Evolutionary conservation across 2,329 filamentous ascomycete genomes (phyloP).

Genomic region (Alternaria conjuncta): DNA sequence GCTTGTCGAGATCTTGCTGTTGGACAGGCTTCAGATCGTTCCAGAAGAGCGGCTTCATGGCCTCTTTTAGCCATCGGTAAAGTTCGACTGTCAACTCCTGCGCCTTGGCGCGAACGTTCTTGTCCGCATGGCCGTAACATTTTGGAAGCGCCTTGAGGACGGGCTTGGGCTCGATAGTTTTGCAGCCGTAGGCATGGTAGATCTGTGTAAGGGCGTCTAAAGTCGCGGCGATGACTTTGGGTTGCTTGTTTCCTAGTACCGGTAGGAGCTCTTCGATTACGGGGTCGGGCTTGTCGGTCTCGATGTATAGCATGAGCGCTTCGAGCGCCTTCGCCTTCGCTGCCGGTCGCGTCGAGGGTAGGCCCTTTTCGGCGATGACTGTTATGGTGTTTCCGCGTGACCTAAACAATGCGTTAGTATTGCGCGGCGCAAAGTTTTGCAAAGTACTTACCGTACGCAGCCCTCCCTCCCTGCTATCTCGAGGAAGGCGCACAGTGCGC

Average conservation of each 20-base stretch:
- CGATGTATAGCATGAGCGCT: slow-evolving; percentile 84
- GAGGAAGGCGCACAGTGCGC: slow-evolving; percentile 86
- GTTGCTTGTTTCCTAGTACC: slow-evolving; percentile 83
- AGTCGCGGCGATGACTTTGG: slow-evolving; percentile 82
- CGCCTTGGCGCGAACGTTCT: slow-evolving; percentile 94
- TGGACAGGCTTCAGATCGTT: slow-evolving; percentile 93
- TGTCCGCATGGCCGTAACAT: slow-evolving; percentile 94
- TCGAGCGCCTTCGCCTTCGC: slow-evolving; percentile 89
- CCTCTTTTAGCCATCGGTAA: slow-evolving; percentile 95
- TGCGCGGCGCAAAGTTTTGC: neutral
- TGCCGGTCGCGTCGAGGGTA: slow-evolving; percentile 84
- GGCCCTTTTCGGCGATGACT: slow-evolving; percentile 87
- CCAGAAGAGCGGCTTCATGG: slow-evolving; percentile 99
- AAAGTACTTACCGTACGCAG: slow-evolving; percentile 66
- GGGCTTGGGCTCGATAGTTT: slow-evolving; percentile 90
- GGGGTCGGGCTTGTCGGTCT: slow-evolving; percentile 83
- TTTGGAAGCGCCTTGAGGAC: slow-evolving; percentile 88
- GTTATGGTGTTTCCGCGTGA: slow-evolving; percentile 77
- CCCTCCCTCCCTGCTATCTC: slow-evolving; percentile 86
- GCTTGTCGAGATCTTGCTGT: slow-evolving; percentile 88
- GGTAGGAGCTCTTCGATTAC: slow-evolving; percentile 91
- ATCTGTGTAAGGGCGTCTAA: slow-evolving; percentile 80
- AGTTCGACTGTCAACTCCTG: slow-evolving; percentile 91
- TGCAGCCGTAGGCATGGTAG: slow-evolving; percentile 93
- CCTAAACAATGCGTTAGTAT: slow-evolving; percentile 50